phyloP scores from a whole-genome alignment of 306 rosid genomes.

The Vachellia collinsii region DNA sequence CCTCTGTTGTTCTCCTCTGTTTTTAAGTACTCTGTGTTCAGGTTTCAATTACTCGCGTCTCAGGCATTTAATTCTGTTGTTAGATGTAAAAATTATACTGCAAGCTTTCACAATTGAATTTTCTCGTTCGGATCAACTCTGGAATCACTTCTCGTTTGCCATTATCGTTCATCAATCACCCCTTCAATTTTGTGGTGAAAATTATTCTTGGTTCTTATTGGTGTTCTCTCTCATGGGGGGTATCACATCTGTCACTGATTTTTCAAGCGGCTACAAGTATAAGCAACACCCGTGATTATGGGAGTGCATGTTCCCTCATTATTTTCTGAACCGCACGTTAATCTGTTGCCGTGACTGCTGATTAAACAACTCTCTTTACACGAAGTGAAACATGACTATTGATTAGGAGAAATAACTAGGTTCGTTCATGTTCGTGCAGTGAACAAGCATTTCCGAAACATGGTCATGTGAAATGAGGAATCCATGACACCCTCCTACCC shows the following conservation, averaged over 20 bases:
- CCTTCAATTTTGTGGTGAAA: neutral
- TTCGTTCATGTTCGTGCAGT: neutral
- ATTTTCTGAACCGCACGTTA: neutral
- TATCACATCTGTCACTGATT: too few relatives aligned
- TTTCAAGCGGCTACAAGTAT: neutral
- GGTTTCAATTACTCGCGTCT: neutral
- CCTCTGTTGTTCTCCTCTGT: constrained; percentile 90
- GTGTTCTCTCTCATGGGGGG: neutral
- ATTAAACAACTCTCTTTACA: neutral
- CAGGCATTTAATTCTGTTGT: neutral
- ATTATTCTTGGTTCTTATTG: neutral
- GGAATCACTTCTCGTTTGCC: neutral
- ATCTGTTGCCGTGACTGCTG: neutral
- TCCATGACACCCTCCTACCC: neutral
- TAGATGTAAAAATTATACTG: neutral
- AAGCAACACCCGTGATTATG: neutral
- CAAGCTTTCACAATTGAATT: neutral
- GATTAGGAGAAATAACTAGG: neutral
- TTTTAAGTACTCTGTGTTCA: constrained; percentile 33
- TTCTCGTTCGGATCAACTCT: neutral
- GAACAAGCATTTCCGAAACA: neutral
- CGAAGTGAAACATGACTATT: neutral
- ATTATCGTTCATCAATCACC: neutral
- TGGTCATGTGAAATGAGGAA: neutral
- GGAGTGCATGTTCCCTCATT: neutral